These are phyloP conservation scores for Apiospora marii DNA, from an alignment of 2,329 filamentous ascomycete species.

Conservation along the genomic window DNA sequence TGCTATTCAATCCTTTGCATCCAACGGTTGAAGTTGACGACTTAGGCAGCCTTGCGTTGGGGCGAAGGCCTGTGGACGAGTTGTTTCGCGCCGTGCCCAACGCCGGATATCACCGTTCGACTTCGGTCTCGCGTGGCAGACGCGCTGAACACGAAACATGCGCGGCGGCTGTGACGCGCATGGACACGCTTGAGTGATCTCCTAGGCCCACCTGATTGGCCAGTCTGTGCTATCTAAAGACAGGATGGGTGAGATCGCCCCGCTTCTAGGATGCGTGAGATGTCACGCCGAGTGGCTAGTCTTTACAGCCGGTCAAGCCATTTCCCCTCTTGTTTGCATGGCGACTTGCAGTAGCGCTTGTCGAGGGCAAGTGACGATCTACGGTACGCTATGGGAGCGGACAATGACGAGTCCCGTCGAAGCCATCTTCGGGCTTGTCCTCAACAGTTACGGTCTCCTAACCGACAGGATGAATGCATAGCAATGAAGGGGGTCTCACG, in stretches of 20 bases:
- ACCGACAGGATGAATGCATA: no score
- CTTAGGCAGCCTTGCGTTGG: no score
- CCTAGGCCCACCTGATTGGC: conserved; percentile 29
- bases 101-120: conserved; percentile 5
- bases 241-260: conserved; percentile 42
- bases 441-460: no score
- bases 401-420: no score
- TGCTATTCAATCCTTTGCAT: no score
- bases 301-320: conserved; percentile 35
- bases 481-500: no score
- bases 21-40: no score
- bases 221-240: conserved; percentile 22
- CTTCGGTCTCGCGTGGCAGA: conserved; percentile 5
- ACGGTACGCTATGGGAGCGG: conserved; percentile 33
- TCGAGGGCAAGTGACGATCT: conserved; percentile 33
- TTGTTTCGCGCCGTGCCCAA: conserved; percentile 8
- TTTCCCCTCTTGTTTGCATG: conserved; percentile 34
- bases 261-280: conserved; percentile 27
- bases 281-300: conserved; percentile 41
- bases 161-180: conserved; percentile 25
- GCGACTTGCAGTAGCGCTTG: conserved; percentile 35
- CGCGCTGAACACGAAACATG: conserved; percentile 29
- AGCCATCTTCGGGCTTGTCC: no score
- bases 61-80: background rate
- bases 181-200: conserved; percentile 36